Base-by-base conservation (phyloP, 2,329 filamentous ascomycete genomes). In the Aspergillus sojae region DNA sequence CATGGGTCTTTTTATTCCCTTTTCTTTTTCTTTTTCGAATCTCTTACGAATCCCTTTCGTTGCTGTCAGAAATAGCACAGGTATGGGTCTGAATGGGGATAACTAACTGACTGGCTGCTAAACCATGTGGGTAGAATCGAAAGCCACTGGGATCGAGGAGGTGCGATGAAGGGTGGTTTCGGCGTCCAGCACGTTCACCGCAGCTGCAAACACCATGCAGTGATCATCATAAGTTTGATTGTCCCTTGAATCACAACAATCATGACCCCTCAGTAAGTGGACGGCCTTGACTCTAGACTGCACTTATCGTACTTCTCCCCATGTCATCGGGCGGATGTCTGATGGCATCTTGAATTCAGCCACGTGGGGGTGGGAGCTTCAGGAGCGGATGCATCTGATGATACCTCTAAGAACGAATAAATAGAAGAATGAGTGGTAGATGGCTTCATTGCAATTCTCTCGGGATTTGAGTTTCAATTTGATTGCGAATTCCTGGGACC, bases 121-220 rank as follows among this genome's bases (percentile, higher is more conserved):
- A 48, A 23, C 58, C 36, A 60, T 60, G 58, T 54, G 58, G 48
- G 46, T 54, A 60, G 36, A 23, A 55, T 39, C 26, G 28, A 43
- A 34, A 58, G 41, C 19, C 19, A 58, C 12, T 21, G 57, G 32
- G 36, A 54, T 60, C 34, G 30, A 36, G 21, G 34, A 39, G 21
- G 12, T 54, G 32, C 34, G 7, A 53, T 50, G 46, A 19, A 55
- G 21, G 34, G n/a, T 36, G 52, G n/a, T 11, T 26, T 54, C 30
- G 52, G 52, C n/a, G 21, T 55, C 52, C 32, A 55, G 52, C 32
- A 39, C 32, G 32, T 55, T 55, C 32, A 55, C 32, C n/a, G 52
- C 21, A 55, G 32, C 52, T 55, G 52, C 12, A 55, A 39, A 26
- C n/a, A 12, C 52, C 52, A 55, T 55, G 32, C 52, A 26, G 30